Evolutionary conservation across 2,329 filamentous ascomycete species (phyloP), one percentile per base, ranked within the genome.

Genomic region (Pestalotiopsis fici): DNA sequence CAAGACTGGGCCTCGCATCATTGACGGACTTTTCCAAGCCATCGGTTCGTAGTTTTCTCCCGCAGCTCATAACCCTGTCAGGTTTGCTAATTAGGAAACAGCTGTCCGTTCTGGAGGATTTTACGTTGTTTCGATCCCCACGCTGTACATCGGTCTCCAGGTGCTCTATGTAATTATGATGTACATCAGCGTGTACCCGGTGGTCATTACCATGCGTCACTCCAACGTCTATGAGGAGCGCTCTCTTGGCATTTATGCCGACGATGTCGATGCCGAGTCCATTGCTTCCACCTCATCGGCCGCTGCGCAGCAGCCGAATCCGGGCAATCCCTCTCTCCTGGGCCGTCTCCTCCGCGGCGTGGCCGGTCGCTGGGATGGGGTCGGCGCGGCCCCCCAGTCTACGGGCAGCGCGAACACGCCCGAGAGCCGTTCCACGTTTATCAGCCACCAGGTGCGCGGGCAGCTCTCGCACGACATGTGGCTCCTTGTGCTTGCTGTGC

Each of bases 211-310:
- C 1, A 87, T 91, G 78, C 86, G 90, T 31, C 88, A 90, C 74
- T 91, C 90, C 50, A 93, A 93, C 73, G 87, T 91, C 35, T 93
- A 93, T 74, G 90, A 93, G 74, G 90, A 93, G 73, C 83, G 88
- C 6, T 90, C 87, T 0, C 80, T 93, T 1, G 90, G 90, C 0
- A 86, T 90, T 37, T 88, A 89, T 67, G 78, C 78, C 23, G 74
- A 73, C 27, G 69, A 74, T 15, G 65, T 68, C 47, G 73, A 78
- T 12, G 78, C 82, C 57, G 65, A 71, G 2, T 55, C 67, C 5
- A 21, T 66, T 3, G 37, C 57, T 18, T 39, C 60, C 0, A 37
- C 39, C 5, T 25, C 35, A 5, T 11, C 35, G 4, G 25, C 39
- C 0, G 28, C 25, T 3, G 25, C 27, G 6, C 11, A n/a, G 28